Percentiles rank a stretch among this genome's conserved stretches.
phyloP scores from a whole-genome alignment of 257 asterid genomes.

The Leptodermis oblonga region DNA sequence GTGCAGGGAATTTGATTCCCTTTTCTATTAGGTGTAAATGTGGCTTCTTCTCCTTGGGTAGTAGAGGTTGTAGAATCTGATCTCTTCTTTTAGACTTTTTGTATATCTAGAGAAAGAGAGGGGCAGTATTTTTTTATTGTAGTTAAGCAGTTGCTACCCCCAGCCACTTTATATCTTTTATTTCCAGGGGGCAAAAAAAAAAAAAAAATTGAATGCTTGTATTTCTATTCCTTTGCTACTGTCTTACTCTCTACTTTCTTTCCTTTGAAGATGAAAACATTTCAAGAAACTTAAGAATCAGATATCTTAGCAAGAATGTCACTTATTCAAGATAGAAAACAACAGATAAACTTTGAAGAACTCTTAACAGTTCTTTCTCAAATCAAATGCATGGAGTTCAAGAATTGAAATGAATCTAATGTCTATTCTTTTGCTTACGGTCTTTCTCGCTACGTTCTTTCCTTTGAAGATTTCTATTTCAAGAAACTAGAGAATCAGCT shows the following conservation, averaged over 20 bases:
- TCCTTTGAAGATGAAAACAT: too few relatives aligned
- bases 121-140: conserved; percentile 28
- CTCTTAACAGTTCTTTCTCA: too few relatives aligned
- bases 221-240: not conserved
- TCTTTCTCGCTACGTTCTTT: too few relatives aligned
- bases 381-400: not conserved
- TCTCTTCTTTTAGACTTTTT: conserved; percentile 23
- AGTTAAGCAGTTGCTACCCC: conserved; percentile 13
- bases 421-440: too few relatives aligned
- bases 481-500: too few relatives aligned
- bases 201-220: not conserved
- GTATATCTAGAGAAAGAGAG: conserved; percentile 40
- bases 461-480: too few relatives aligned
- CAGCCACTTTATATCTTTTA: not conserved
- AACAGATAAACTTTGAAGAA: too few relatives aligned
- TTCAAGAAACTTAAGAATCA: not conserved
- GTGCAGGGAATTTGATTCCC: conserved; percentile 26
- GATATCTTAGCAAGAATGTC: not conserved
- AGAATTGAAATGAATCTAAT: too few relatives aligned
- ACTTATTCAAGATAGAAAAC: not conserved
- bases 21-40: conserved; percentile 13
- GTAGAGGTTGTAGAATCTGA: conserved; percentile 17
- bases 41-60: conserved; percentile 13
- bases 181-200: not conserved
- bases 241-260: not conserved